Conservation (phyloP, 2,329 filamentous ascomycete genomes). For the Albifimbria verrucaria region DNA sequence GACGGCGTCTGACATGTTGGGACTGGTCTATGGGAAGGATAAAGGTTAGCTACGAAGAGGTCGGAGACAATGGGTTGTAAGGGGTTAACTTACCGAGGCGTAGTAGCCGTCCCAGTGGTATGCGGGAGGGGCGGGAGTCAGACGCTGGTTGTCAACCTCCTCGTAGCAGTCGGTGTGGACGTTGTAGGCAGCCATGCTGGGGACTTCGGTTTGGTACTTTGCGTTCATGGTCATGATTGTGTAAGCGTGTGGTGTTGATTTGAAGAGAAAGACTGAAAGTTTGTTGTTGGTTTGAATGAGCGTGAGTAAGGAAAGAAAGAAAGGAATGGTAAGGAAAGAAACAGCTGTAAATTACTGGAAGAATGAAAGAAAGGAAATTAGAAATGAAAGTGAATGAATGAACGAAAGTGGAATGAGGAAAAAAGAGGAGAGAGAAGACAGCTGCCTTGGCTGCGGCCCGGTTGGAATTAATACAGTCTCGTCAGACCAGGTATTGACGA, state of each 20-base stretch:
- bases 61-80: background rate
- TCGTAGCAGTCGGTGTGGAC: background rate
- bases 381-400: background rate
- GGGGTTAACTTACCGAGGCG: background rate
- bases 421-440: background rate
- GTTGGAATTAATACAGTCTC: background rate
- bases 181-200: background rate
- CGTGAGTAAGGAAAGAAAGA: too few relatives aligned
- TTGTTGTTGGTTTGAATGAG: too few relatives aligned
- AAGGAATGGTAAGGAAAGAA: too few relatives aligned
- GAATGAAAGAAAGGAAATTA: too few relatives aligned
- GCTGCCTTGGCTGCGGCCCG: background rate
- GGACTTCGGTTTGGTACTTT: background rate
- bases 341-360: too few relatives aligned
- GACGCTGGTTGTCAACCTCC: background rate
- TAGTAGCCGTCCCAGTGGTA: background rate
- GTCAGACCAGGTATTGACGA: too few relatives aligned
- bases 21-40: background rate
- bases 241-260: too few relatives aligned
- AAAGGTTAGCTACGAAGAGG: background rate
- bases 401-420: background rate
- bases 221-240: too few relatives aligned
- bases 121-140: background rate
- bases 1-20: background rate
- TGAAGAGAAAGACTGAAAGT: too few relatives aligned